Percentiles rank a stretch among this genome's conserved stretches.
Conservation (phyloP, 345 rosid genomes). For the Moricandia arvensis region DNA sequence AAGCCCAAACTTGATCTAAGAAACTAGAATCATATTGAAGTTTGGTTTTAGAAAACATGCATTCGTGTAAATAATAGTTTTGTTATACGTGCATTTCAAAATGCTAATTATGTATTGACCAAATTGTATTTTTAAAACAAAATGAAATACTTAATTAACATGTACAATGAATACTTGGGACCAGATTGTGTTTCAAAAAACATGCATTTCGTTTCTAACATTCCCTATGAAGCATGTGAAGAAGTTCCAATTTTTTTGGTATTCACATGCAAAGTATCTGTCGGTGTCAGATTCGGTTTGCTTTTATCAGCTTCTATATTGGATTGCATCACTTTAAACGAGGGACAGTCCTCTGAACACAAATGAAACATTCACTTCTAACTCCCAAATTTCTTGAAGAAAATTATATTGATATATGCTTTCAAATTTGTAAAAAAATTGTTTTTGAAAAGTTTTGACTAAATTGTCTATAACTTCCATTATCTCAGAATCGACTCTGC, state of each 20-base stretch:
- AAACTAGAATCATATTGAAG: background rate
- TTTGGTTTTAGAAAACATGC: too few relatives aligned
- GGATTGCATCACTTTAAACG: background rate
- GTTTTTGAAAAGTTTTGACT: too few relatives aligned
- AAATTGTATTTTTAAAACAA: background rate
- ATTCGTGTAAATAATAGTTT: background rate
- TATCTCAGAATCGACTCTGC: too few relatives aligned
- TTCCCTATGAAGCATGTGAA: background rate
- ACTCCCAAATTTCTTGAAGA: too few relatives aligned
- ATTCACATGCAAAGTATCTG: background rate
- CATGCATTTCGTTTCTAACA: background rate
- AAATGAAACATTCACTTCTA: too few relatives aligned
- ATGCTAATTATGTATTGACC: background rate
- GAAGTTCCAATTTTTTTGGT: background rate
- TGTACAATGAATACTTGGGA: background rate
- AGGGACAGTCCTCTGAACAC: too few relatives aligned
- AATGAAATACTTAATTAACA: background rate
- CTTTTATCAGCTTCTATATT: background rate
- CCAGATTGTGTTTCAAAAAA: background rate
- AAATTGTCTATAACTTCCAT: too few relatives aligned
- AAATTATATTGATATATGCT: too few relatives aligned
- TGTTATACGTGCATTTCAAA: background rate
- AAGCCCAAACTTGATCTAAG: conserved; percentile 1
- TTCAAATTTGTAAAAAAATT: too few relatives aligned
- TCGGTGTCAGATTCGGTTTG: background rate